Conservation (phyloP, 129 eudicot species). For the Artemisia argyi region DNA sequence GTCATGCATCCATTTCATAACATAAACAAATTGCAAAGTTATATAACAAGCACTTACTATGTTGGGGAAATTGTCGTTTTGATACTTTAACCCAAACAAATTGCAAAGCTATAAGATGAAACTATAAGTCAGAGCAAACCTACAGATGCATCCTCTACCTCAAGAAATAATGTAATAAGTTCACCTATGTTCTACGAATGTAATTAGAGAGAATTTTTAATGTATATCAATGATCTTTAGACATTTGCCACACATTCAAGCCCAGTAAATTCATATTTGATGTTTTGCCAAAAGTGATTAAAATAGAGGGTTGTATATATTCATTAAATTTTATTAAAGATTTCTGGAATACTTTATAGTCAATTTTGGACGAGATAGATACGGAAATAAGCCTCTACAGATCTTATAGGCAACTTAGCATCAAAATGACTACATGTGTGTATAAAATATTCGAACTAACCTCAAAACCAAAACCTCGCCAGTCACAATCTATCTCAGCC, state of each 20-base stretch:
- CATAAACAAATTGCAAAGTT: too few species aligned
- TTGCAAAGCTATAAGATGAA: neutral
- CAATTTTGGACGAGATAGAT: neutral
- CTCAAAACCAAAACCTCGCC: conserved; percentile 99
- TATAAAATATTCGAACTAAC: conserved; percentile 28
- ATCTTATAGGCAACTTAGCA: neutral
- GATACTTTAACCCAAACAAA: too few species aligned
- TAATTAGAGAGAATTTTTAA: neutral
- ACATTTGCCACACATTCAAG: neutral
- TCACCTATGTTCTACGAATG: too few species aligned
- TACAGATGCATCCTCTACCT: neutral
- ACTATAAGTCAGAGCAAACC: neutral
- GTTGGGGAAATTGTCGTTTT: too few species aligned
- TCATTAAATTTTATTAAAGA: neutral
- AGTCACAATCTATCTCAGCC: conserved; percentile 90
- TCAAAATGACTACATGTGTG: neutral
- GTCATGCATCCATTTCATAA: too few species aligned
- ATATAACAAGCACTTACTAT: too few species aligned
- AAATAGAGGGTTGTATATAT: neutral
- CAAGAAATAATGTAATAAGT: too few species aligned
- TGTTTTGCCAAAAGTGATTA: too few species aligned
- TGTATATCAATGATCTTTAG: neutral
- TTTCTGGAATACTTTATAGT: too few species aligned
- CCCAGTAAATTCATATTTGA: neutral
- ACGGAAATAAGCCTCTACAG: neutral